Evolutionary conservation across 2,329 filamentous ascomycete species (phyloP), one percentile per base, ranked within the genome.

Genomic region (Aspergillus pseudonomiae): DNA sequence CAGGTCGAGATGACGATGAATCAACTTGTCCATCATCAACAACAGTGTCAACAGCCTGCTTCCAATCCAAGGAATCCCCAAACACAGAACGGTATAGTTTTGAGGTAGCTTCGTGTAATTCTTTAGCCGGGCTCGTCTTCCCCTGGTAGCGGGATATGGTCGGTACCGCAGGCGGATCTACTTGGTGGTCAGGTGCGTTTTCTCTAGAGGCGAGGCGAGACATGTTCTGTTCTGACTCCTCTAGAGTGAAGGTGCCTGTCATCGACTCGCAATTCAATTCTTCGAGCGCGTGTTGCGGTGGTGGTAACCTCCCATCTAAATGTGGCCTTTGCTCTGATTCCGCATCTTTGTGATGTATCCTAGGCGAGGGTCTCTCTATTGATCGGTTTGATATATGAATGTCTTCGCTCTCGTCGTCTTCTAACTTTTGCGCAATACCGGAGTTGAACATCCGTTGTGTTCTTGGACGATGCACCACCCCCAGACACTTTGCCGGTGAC

Each of bases 31-130:
- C 21, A 24, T 64, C 57, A 16, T 65, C 43, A 72, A 75, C 58
- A 73, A 75, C 26, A 79, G 84, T 54, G 78, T 82, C 64, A 78
- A 71, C 65, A 24, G 71, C 70, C 54, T 71, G 65, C 58, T 68
- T 63, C 73, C 72, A 74, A 12, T 71, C 63, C 28, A 70, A 59
- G 21, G 66, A 60, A 24, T 63, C 56, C 10, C 69, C 70, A 36
- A 76, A 59, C 6, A 68, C 63, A 36, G 60, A 65, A 45, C 63
- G 60, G 50, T 74, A 75, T 53, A 77, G 60, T 16, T 70, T 65
- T 1, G 69, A 69, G 6, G 69, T 71, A 50, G 70, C 67, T 19
- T 65, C 56, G 30, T 67, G 65, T 57, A 65, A 57, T 63, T 70
- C 65, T 63, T 71, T 63, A 16, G 68, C 64, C 19, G 67, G 67